Evolutionary conservation across 345 rosid species (phyloP).

Genomic region (Citrus medica): DNA sequence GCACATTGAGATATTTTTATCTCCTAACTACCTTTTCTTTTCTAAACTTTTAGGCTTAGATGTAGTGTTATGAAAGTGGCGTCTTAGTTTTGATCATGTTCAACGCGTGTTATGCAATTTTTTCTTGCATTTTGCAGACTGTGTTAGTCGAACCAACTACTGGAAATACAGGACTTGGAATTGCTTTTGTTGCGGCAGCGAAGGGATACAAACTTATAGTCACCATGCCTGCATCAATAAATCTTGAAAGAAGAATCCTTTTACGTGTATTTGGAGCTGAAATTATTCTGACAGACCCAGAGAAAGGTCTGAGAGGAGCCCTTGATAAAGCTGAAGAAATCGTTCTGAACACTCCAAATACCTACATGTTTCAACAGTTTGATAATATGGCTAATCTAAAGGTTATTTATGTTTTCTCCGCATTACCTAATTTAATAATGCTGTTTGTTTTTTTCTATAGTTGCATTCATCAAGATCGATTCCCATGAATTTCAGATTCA

Average conservation of each 20-base stretch:
- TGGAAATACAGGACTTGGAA: slow-evolving; percentile 89
- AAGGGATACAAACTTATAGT: slow-evolving; percentile 81
- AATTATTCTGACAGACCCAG: slow-evolving; percentile 74
- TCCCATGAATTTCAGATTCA: slow-evolving; percentile 56
- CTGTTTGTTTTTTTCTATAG: background rate
- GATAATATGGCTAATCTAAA: slow-evolving; percentile 69
- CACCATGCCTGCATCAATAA: slow-evolving; percentile 90
- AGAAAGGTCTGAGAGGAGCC: slow-evolving; percentile 85
- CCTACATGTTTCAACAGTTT: slow-evolving; percentile 81
- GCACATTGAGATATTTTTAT: background rate
- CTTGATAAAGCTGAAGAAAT: slow-evolving; percentile 87
- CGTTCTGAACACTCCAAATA: slow-evolving; percentile 56
- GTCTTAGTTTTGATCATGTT: background rate
- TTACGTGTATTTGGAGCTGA: slow-evolving; percentile 90
- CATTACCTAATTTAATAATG: background rate
- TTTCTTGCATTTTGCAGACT: slow-evolving; percentile 44
- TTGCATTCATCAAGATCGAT: background rate
- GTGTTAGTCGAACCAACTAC: slow-evolving; percentile 77
- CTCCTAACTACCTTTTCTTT: background rate
- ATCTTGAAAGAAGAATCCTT: slow-evolving; percentile 78
- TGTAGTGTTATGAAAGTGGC: background rate
- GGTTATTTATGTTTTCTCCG: slow-evolving; percentile 30
- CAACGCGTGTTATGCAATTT: background rate
- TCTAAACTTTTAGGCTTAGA: background rate
- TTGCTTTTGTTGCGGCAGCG: slow-evolving; percentile 87